Base-by-base conservation (phyloP, 2,329 filamentous ascomycete species). In the Talaromyces sp. region DNA sequence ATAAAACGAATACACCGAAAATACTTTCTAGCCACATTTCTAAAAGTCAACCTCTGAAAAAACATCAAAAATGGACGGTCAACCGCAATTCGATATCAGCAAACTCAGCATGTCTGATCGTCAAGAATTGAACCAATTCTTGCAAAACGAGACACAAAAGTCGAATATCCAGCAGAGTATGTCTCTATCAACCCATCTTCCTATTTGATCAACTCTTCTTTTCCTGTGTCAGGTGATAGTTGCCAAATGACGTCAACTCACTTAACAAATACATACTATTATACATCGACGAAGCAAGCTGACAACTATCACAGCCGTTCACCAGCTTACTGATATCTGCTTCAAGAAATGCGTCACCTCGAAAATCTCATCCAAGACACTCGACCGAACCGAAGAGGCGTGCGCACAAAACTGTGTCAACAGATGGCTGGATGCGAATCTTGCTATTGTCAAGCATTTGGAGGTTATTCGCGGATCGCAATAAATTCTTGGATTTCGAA, bases 391-490 rank as follows among this genome's bases (percentile, higher is more conserved):
- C 67, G 95, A 99, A 82, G 89, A 95, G 81, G 81, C 83, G 9
- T 99, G 95, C 78, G 86, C 97, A 76, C 84, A 89, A 77, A 97
- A 97, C 83, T 99, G 95, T 75, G 93, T 98, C 64, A 91, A 97
- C 73, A 86, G 95, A 64, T 98, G 96, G 80, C 85, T 98, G 81
- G 95, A 99, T 79, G 86, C 93, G 68, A 95, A 94, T 80, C 80
- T 91, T 69, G 83, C 92, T 62, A 90, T 96, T n/a, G 82, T 97
- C 78, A 90, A 89, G 83, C 90, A 97, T 76, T 81, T 98, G 73
- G 89, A 95, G 76, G 85, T 78, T 67, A 79, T 91, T 79, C 80
- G 85, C 67, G 76, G 76, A 57, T 47, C 54, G 50, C 22, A 58
- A 49, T 62, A 54, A 59, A 6, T 8, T 31, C 27, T 31, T 31